Evolutionary conservation across 2,329 filamentous ascomycete species (phyloP).

Genomic region (Aspergillus puulaauensis): DNA sequence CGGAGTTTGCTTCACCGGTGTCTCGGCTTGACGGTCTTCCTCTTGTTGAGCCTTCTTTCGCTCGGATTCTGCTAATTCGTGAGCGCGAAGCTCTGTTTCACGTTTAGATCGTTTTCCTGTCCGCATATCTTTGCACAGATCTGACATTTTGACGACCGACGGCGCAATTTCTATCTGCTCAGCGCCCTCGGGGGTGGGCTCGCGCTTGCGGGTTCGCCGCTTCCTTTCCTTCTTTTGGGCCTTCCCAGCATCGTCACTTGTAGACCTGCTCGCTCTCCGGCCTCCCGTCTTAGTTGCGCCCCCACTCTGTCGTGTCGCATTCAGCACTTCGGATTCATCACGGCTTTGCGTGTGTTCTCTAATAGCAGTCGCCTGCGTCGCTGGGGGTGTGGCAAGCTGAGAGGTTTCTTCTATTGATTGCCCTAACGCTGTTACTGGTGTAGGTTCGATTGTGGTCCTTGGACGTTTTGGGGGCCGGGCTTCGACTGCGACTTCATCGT

Average conservation of each 20-base stretch:
- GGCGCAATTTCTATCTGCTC: conserved; percentile 54
- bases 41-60: conserved; percentile 41
- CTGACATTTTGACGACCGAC: conserved; percentile 56
- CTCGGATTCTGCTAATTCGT: conserved; percentile 57
- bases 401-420: background rate
- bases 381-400: conserved; percentile 22
- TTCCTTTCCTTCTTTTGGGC: conserved; percentile 23
- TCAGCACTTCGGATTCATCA: conserved; percentile 18
- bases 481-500: conserved; percentile 14
- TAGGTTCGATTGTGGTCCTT: conserved; percentile 18
- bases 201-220: conserved; percentile 34
- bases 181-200: conserved; percentile 48
- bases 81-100: conserved; percentile 57
- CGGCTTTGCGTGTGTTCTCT: conserved; percentile 22
- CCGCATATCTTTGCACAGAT: conserved; percentile 54
- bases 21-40: conserved; percentile 20
- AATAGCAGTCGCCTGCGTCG: conserved; percentile 24
- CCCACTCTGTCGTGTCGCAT: conserved; percentile 22
- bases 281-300: conserved; percentile 23
- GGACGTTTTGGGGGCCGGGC: conserved; percentile 30
- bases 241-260: conserved; percentile 23
- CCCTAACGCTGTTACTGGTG: background rate
- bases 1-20: conserved; percentile 27
- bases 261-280: conserved; percentile 26
- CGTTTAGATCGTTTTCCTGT: conserved; percentile 57